These are phyloP conservation scores for Colletotrichum siamense DNA, from an alignment of 2,329 filamentous ascomycete genomes.

Conservation along the genomic window DNA sequence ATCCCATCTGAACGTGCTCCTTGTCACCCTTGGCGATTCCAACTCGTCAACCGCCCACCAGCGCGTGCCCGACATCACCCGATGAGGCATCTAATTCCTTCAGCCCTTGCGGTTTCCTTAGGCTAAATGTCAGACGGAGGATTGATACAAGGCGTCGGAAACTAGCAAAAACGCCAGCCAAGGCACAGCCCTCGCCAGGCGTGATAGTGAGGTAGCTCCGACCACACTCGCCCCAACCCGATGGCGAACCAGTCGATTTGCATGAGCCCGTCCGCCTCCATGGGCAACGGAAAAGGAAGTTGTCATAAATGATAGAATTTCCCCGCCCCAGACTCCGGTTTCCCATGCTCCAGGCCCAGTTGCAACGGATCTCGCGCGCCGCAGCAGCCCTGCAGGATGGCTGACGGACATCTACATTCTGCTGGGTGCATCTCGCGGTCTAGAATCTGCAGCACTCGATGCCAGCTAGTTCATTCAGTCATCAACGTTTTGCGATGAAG, in stretches of 20 bases:
- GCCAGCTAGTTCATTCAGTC: not conserved
- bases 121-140: not conserved
- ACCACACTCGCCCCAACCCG: not conserved
- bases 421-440: not conserved
- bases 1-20: not conserved
- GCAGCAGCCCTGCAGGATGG: not conserved
- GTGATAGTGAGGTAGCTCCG: not conserved
- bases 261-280: not conserved
- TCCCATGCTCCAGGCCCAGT: not conserved
- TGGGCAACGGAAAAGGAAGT: not conserved
- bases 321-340: not conserved
- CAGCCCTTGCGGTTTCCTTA: not conserved
- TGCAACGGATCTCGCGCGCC: not conserved
- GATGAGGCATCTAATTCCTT: constrained; percentile 6
- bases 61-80: constrained; percentile 2
- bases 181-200: not conserved
- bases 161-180: not conserved
- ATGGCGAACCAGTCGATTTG: not conserved
- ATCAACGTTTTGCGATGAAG: not conserved
- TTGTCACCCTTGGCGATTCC: not conserved
- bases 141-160: not conserved
- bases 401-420: not conserved
- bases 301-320: constrained; percentile 10
- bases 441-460: not conserved
- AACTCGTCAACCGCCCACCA: not conserved